Evolutionary conservation across 2,329 filamentous ascomycete genomes (phyloP), one percentile per base, ranked within the genome.

Genomic region (Epicoccum sorghinum): DNA sequence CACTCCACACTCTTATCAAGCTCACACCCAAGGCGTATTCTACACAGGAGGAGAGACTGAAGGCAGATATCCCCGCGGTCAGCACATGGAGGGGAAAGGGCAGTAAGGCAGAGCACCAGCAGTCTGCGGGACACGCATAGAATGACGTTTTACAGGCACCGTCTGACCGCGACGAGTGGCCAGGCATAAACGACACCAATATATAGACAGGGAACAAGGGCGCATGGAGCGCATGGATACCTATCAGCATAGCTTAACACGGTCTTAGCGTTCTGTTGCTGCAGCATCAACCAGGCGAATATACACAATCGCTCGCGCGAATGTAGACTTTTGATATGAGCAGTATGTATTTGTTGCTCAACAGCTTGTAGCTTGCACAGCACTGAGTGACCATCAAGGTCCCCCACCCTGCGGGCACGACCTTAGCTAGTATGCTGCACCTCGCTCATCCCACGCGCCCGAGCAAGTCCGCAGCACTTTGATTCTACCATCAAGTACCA

Each of bases 61-160:
- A 90, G 73, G 93, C 93, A 7, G 89, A 96, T 71, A 97, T 99
- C 62, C 91, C 93, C 4, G 95, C 95, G 3, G 95, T 99, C 47
- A 96, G 90, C 75, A 99, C 95, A 18, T 99, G 93, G 90, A 83
- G 95, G 67, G 92, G 89, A 59, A 97, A 98, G 80, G 95, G 95
- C 12, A 93, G 88, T 66, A 91, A 90, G 24, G 93, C 93, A 23
- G 93, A 93, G 71, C 93, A 97, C 73, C 89, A 95, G 62, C 70
- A 71, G 59, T 56, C 65, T 38, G 65, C 68, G 41, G 52, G 41
- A 42, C 52, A 55, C 37, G 52, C 52, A 55, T 55, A 50, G 52
- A 54, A 55, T 50, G 52, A 55, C 52, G 41, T 46, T 42, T 30
- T 37, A 32, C 50, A 55, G 47, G 52, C 52, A 55, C 46, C 38